phyloP scores from a whole-genome alignment of 371 early-diverging fungal species.

The Catenaria anguillulae region DNA sequence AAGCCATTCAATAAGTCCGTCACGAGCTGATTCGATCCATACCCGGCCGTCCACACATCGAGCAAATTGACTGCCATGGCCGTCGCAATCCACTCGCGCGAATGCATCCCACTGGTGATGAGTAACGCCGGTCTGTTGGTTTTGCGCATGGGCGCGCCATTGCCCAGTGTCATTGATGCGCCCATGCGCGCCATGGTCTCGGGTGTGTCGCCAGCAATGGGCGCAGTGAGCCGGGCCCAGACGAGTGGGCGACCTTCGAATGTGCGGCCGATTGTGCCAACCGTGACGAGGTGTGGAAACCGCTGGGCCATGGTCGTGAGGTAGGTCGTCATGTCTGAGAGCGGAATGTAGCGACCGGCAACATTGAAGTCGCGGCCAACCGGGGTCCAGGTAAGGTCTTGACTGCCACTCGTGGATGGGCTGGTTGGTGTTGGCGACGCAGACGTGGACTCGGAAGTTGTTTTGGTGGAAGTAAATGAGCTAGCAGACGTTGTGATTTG shows the following conservation, averaged over 20 bases:
- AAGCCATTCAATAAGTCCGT: slow-evolving; percentile 6
- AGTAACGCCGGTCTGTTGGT: not conserved
- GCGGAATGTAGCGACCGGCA: not conserved
- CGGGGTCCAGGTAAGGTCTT: not conserved
- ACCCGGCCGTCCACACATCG: not conserved
- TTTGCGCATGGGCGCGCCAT: not conserved
- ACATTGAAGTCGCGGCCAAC: not conserved
- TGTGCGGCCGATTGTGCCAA: not conserved
- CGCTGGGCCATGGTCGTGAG: not conserved
- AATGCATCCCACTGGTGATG: slow-evolving; percentile 8
- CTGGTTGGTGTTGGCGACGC: not conserved
- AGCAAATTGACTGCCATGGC: not conserved
- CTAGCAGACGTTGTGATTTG: not conserved
- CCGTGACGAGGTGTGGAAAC: not conserved
- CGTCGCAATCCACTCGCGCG: slow-evolving; percentile 14
- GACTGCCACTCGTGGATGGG: not conserved
- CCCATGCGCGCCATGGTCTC: no score
- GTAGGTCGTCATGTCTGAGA: not conserved
- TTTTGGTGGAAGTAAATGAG: no score
- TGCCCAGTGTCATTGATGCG: no score
- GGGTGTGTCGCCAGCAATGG: no score
- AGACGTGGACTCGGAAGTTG: no score
- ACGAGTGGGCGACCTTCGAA: not conserved
- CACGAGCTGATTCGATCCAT: not conserved
- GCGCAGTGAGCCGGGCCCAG: not conserved